Evolutionary conservation across 305 asterid genomes (phyloP), one percentile per base, ranked within the genome.

Genomic region (Fraxinus angustifolia): DNA sequence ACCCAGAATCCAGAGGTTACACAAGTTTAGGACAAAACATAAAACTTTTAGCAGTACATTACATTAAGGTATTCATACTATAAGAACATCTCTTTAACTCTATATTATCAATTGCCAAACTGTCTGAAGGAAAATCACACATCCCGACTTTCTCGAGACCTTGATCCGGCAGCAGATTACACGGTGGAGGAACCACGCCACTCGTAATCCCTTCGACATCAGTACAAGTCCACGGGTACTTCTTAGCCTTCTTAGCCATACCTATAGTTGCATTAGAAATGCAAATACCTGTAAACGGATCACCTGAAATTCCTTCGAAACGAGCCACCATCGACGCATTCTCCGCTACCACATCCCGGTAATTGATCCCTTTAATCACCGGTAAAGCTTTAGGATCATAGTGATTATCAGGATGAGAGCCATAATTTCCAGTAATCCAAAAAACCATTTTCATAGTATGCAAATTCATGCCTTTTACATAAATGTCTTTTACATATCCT

Each of bases 251-350:
- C 70, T 70, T 75, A 0, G 92, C 90, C 93, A 94, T 40, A 33
- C 87, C 84, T 34, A 94, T 92, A 0, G 92, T 92, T 28, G 90
- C 92, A 82, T 94, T 94, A 1, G 97, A 92, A 74, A 94, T 85
- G 86, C 98, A 92, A 14, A 94, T 91, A 19, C 93, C 93, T 0
- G 91, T 94, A 83, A 94, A 94, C 0, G 95, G 88, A 81, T 92
- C 92, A 1, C 96, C 97, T 0, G 97, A 82, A 10, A 94, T 92
- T 56, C 97, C 98, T 84, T 91, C 93, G 53, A 92, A 82, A 42
- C 84, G 82, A 3, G 78, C 92, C 0, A 86, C 90, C 89, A 83
- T 84, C 8, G 87, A 34, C 42, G 84, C 90, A 21, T 89, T 81
- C 56, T 86, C 87, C 0, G 90, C 92, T 78, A 86, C 86, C 78